Base-by-base conservation (phyloP, 2,329 filamentous ascomycete species). In the Aspergillus sp. region DNA sequence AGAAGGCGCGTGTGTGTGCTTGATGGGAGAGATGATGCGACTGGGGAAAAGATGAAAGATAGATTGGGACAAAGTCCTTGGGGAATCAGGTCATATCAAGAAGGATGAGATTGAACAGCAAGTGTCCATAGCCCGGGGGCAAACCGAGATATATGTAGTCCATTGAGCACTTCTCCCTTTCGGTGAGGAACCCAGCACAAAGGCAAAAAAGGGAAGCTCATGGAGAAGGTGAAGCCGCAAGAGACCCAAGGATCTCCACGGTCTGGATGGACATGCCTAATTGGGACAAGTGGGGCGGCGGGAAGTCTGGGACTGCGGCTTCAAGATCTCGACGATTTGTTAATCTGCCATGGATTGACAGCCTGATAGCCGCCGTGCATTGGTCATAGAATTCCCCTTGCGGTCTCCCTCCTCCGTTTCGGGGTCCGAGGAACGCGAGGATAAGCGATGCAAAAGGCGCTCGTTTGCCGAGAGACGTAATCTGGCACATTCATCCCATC, bases 231-330 rank as follows among this genome's bases (percentile, higher is more conserved):
- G 43, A 53, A 32, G 17, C 49, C 53, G 21, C 25, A 12, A 25
- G 25, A 50, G 52, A 52, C 47, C 32, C 25, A 17, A 25, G 47
- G n/a, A 55, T 57, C 47, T 32, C 25, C 49, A 57, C 30, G 25
- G 12, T 53, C 63, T 60, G 72, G 66, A 51, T 72, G 72, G 62
- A 74, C 72, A 54, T 74, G 61, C 72, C 68, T 39, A 50, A 64
- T 69, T 58, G 38, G 70, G 71, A 62, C 57, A 49, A 58, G 55
- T 56, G 58, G 58, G 58, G 47, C 41, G 19, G 32, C 41, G 9
- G 19, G 23, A 13, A 23, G 21, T 45, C 41, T 19, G 41, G 19
- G 41, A 21, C 10, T 7, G 19, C 12, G 17, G 41, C 41, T 45
- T 45, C 41, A 30, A 28, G 28, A 50, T 50, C 47, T 36, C 32